Conservation (phyloP, 768 basidiomycete species). For the Psilocybe azurescens region DNA sequence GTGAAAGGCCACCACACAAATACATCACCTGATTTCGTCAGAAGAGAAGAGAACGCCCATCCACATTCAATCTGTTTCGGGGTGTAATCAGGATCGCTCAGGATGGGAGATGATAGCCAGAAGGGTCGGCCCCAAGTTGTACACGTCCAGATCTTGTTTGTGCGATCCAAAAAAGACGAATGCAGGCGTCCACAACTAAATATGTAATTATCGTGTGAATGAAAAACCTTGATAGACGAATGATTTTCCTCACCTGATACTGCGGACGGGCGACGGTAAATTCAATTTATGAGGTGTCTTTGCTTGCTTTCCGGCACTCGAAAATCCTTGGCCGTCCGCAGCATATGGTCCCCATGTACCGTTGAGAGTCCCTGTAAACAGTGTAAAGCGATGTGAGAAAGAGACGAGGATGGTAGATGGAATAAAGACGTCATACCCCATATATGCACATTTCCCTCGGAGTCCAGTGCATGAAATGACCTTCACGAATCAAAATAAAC, state of each 20-base stretch:
- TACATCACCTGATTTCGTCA: slow-evolving; percentile 74
- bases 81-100: slow-evolving; percentile 47
- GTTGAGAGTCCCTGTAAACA: slow-evolving; percentile 61
- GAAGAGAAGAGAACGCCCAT: slow-evolving; percentile 78
- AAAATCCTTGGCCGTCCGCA: slow-evolving; percentile 58
- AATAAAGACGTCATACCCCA: slow-evolving; percentile 64
- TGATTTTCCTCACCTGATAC: slow-evolving; percentile 60
- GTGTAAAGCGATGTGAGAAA: not conserved
- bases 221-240: slow-evolving; percentile 1
- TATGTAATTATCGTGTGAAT: slow-evolving; percentile 11
- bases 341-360: slow-evolving; percentile 39
- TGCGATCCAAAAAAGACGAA: slow-evolving; percentile 64
- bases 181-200: slow-evolving; percentile 81
- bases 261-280: slow-evolving; percentile 62
- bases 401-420: not conserved
- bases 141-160: slow-evolving; percentile 74
- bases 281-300: slow-evolving; percentile 58
- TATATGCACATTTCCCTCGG: slow-evolving; percentile 71
- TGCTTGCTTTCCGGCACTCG: slow-evolving; percentile 55
- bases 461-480: slow-evolving; percentile 89
- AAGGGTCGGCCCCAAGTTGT: slow-evolving; percentile 82
- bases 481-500: slow-evolving; percentile 39
- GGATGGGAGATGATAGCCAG: slow-evolving; percentile 53
- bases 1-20: slow-evolving; percentile 77
- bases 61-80: slow-evolving; percentile 77